Percentiles rank a stretch among this genome's conserved stretches.
Evolutionary conservation across 257 asterid species (phyloP).

Genomic region (Jaltomata sinuosa): DNA sequence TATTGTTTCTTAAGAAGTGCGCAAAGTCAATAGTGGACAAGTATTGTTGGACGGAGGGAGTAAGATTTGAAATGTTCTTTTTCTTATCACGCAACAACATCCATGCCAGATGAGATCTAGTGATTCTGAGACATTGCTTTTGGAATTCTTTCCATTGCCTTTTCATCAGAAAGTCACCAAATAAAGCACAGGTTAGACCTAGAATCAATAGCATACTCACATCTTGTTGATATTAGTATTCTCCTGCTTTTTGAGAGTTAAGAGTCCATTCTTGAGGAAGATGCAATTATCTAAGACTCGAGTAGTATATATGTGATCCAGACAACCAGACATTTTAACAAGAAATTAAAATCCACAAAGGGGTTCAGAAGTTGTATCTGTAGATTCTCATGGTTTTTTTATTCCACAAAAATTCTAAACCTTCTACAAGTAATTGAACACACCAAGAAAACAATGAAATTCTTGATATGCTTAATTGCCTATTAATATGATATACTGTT

Average conservation of each 20-base stretch:
- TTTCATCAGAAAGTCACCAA: neutral
- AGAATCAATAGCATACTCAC: neutral
- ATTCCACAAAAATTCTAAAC: neutral
- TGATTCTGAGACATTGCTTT: neutral
- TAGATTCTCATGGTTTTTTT: neutral
- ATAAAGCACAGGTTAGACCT: neutral
- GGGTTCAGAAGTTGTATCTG: neutral
- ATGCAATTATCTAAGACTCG: neutral
- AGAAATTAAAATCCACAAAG: neutral
- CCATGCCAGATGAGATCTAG: neutral
- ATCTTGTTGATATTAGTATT: neutral
- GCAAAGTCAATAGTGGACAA: too few species aligned
- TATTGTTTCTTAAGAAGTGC: too few species aligned
- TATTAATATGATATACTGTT: neutral
- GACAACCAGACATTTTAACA: neutral
- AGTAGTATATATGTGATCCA: neutral
- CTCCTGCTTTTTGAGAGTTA: neutral
- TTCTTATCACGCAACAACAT: neutral
- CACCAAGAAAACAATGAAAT: neutral
- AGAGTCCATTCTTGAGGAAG: neutral
- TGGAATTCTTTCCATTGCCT: neutral
- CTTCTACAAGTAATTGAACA: neutral
- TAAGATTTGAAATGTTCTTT: neutral
- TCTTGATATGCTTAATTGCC: neutral
- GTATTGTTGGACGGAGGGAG: too few species aligned